These are phyloP conservation scores for Dactylella cylindrospora DNA, from an alignment of 2,329 filamentous ascomycete genomes.

Conservation along the genomic window DNA sequence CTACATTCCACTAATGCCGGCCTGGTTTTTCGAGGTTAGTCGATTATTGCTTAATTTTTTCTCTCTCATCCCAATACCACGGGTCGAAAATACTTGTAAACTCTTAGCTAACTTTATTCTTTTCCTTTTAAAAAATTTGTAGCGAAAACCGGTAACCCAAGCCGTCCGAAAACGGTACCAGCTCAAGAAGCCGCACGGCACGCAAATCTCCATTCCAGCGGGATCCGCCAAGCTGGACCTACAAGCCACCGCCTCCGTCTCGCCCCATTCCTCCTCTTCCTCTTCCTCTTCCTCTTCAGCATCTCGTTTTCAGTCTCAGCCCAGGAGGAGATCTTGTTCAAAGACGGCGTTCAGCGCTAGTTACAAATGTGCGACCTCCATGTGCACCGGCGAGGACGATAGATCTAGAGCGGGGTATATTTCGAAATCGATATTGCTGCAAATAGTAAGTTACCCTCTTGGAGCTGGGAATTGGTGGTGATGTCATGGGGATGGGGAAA, in stretches of 20 bases:
- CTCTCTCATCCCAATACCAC: conserved; percentile 21
- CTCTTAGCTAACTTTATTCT: conserved; percentile 11
- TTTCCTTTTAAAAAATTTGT: no score
- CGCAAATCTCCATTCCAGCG: conserved; percentile 14
- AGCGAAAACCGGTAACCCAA: conserved; percentile 42
- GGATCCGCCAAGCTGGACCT: conserved; percentile 19
- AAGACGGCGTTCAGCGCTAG: conserved; percentile 40
- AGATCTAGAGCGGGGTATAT: conserved; percentile 8
- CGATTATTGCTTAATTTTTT: no score
- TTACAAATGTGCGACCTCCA: conserved; percentile 20
- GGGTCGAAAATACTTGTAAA: conserved; percentile 14
- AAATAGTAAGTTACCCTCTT: conserved; percentile 43
- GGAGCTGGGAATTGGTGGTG: no score
- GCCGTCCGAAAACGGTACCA: conserved; percentile 28
- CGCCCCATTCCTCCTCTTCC: neutral
- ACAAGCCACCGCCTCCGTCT: neutral
- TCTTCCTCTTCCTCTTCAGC: neutral
- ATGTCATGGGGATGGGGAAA: no score
- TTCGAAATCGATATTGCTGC: conserved; percentile 24
- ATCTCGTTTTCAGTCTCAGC: no score
- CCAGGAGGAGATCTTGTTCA: conserved; percentile 16
- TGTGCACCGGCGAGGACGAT: conserved; percentile 10
- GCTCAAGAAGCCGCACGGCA: conserved; percentile 2
- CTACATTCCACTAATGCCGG: conserved; percentile 40
- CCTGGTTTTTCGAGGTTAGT: conserved; percentile 43